Base-by-base conservation (phyloP, 257 asterid genomes). In the Penstemon eatonii region DNA sequence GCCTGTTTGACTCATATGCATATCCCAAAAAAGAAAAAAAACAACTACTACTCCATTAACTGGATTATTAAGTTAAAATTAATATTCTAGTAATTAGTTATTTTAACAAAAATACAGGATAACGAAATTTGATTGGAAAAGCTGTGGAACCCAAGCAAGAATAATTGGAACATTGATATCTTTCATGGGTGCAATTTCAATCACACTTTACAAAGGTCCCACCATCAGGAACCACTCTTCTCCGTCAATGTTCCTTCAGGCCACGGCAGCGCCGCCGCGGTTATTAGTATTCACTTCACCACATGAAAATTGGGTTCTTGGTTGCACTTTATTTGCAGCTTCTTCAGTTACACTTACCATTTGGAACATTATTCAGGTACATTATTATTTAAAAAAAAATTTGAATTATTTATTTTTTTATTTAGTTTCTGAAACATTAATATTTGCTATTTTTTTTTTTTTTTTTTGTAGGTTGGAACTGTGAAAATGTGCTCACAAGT, bases 341-440 rank as follows among this genome's bases (percentile, higher is more conserved):
- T 85, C 95, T 51, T 85, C 95, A 0, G 36, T 89, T 8, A 52
- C 89, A 39, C 82, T 89, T 45, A 77, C 85, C 63, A 53, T 81
- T 3, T 89, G 96, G 95, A 89, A 87, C 55, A 56, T 77, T 33
- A 74, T 89, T 51, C 96, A 89, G 92, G 96, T 89, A 37, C 2
- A 46, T 43, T 5, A 42, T 1, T 25, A 1, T 25, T 25, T 25
- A 25, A 15, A 15, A 15, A 46, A 37, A 56, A 25, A 0, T 1
- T 11, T 8, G 1, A 1, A 18, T 33, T 33, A 37, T 56, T 15
- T 55, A 4, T 0, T 61, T 13, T 40, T 6, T 19, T 4, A 5
- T 37, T 54, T 33, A 36, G 7, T 38, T 54, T 63, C 25, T 5
- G 5, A 51, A 11, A 47, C 7, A 62, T 36, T 42, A 13, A 11